A percentile compares a stretch with the other conserved stretches of the same genome.
Conservation (phyloP, 148 eudicot species). For the Fallopia convolvulus region DNA sequence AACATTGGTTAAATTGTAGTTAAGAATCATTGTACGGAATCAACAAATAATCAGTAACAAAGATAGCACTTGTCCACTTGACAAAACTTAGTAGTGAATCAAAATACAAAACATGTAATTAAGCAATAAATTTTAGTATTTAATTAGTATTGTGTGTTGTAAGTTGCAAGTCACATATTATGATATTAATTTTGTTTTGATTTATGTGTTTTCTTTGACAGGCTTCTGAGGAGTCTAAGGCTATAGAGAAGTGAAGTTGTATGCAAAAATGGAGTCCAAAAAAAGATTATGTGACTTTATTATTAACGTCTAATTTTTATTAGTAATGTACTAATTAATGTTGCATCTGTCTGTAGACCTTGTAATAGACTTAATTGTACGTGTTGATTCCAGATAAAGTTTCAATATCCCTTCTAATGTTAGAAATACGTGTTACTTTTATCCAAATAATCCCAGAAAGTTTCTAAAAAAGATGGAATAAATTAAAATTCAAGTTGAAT, state of each 20-base stretch:
- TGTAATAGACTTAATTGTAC: not conserved
- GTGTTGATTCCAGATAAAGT: not conserved
- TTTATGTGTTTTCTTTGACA: not conserved
- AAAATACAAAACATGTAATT: not conserved
- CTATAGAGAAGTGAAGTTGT: not conserved
- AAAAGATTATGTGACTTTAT: not conserved
- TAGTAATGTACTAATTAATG: not conserved
- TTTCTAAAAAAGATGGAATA: too few relatives aligned
- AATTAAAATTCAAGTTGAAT: too few relatives aligned
- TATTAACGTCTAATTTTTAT: not conserved
- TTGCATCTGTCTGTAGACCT: too few relatives aligned
- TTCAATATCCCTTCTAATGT: not conserved
- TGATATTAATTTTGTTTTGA: not conserved
- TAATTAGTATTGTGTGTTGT: too few relatives aligned
- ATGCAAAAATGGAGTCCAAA: not conserved
- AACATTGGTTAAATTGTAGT: not conserved
- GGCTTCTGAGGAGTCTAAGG: conserved; percentile 12
- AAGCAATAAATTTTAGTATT: too few relatives aligned
- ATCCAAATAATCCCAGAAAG: too few relatives aligned
- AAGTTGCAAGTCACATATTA: too few relatives aligned
- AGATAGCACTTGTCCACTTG: not conserved
- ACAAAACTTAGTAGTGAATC: not conserved
- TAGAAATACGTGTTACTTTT: too few relatives aligned
- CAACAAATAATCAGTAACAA: not conserved
- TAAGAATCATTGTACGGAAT: not conserved